Conservation (phyloP, 2,329 filamentous ascomycete species). For the Diaporthe citriasiana region DNA sequence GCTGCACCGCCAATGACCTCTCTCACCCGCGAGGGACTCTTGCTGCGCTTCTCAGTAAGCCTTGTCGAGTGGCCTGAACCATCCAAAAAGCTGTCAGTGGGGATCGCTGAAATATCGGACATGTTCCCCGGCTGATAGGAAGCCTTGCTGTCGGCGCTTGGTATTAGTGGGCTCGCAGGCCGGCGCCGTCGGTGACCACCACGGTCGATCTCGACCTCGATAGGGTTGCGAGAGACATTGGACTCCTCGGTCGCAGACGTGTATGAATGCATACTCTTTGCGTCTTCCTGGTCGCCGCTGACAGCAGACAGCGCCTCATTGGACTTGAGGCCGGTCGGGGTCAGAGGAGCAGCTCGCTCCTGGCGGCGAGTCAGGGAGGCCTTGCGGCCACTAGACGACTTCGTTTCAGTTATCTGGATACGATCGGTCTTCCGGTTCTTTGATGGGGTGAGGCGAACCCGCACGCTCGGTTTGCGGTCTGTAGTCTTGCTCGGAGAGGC, state of each 20-base stretch:
- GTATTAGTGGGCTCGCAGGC: conserved; percentile 77
- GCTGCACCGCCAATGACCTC: conserved; percentile 56
- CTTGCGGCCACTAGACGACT: conserved; percentile 73
- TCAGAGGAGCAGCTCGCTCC: conserved; percentile 58
- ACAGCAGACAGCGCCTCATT: conserved; percentile 56
- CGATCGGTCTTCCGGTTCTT: conserved; percentile 79
- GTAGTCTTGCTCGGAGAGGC: conserved; percentile 66
- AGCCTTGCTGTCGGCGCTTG: conserved; percentile 66
- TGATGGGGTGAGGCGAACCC: conserved; percentile 83
- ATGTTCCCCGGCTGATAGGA: conserved; percentile 75
- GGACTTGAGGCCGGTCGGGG: conserved; percentile 54
- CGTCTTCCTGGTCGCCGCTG: conserved; percentile 66
- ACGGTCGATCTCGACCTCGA: conserved; percentile 90
- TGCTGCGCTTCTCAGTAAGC: conserved; percentile 55
- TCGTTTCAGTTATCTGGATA: conserved; percentile 88
- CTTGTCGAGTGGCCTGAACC: conserved; percentile 63
- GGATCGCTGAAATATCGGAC: conserved; percentile 89
- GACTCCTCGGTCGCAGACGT: conserved; percentile 85
- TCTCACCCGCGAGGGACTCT: conserved; percentile 58
- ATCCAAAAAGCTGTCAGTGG: conserved; percentile 73
- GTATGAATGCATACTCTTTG: conserved; percentile 78
- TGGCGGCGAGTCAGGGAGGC: conserved; percentile 70
- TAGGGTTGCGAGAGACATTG: conserved; percentile 80
- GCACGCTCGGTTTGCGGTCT: conserved; percentile 84
- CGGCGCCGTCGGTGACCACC: conserved; percentile 66